These are phyloP conservation scores for Tylopilus rubrobrunneus DNA, from an alignment of 768 basidiomycete species.

Conservation along the genomic window DNA sequence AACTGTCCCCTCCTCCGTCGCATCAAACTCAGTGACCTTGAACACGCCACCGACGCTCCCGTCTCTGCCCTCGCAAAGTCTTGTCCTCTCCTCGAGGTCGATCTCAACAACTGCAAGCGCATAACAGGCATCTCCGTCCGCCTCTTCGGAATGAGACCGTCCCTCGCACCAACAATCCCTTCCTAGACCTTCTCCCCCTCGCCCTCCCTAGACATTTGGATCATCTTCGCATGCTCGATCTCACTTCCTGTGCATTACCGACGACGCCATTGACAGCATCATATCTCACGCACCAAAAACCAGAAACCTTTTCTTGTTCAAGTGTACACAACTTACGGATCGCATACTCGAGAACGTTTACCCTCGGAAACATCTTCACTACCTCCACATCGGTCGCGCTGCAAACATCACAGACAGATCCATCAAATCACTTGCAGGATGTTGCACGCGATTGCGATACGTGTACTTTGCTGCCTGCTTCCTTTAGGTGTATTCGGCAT, in stretches of 20 bases:
- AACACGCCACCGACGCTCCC: constrained; percentile 69
- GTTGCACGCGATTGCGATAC: constrained; percentile 88
- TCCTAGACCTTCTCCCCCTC: constrained; percentile 49
- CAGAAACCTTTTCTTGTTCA: constrained; percentile 82
- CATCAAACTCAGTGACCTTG: constrained; percentile 83
- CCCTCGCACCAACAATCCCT: constrained; percentile 39
- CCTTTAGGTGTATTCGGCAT: not conserved
- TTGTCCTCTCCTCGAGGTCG: constrained; percentile 89
- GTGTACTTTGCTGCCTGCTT: constrained; percentile 73
- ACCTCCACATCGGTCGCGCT: constrained; percentile 93
- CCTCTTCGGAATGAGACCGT: constrained; percentile 38
- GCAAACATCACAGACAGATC: constrained; percentile 85
- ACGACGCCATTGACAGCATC: constrained; percentile 80
- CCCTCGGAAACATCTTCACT: constrained; percentile 81
- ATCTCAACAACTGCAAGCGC: constrained; percentile 78
- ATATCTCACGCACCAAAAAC: constrained; percentile 78
- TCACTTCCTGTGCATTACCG: constrained; percentile 86
- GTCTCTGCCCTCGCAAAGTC: constrained; percentile 71
- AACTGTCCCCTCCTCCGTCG: constrained; percentile 77
- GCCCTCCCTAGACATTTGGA: constrained; percentile 64
- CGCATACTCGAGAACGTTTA: constrained; percentile 79
- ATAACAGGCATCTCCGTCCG: constrained; percentile 78
- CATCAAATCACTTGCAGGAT: constrained; percentile 75
- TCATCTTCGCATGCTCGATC: constrained; percentile 87
- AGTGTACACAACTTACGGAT: constrained; percentile 78